phyloP scores from a whole-genome alignment of 2,329 filamentous ascomycete species.

The Arthrocladium fulminans region DNA sequence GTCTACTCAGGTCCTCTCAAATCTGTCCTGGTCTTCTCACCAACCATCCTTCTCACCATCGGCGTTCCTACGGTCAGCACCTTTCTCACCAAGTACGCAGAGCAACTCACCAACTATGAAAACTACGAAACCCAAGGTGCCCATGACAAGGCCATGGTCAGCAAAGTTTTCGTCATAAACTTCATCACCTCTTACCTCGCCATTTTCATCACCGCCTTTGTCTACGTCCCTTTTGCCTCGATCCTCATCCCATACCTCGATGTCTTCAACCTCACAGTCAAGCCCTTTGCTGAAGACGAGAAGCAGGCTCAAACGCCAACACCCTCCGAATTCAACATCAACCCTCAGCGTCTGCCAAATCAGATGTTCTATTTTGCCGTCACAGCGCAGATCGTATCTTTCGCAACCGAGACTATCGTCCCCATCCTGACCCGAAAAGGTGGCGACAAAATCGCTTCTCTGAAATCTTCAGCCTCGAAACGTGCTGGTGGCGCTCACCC shows the following conservation, averaged over 20 bases:
- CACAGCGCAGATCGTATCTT: slow-evolving; percentile 82
- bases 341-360: slow-evolving; percentile 71
- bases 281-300: slow-evolving; percentile 65
- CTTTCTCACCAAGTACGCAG: slow-evolving; percentile 67
- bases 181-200: slow-evolving; percentile 94
- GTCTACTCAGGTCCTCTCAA: slow-evolving; percentile 87
- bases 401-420: slow-evolving; percentile 73
- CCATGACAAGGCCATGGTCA: slow-evolving; percentile 73
- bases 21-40: slow-evolving; percentile 74
- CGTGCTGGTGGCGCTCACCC: slow-evolving; percentile 47
- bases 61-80: slow-evolving; percentile 69
- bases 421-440: slow-evolving; percentile 75
- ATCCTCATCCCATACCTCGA: slow-evolving; percentile 78
- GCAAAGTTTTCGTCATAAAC: slow-evolving; percentile 92
- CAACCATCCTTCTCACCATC: slow-evolving; percentile 76
- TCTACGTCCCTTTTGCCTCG: slow-evolving; percentile 86
- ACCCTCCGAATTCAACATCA: slow-evolving; percentile 64
- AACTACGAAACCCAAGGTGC: slow-evolving; percentile 86
- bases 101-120: slow-evolving; percentile 68
- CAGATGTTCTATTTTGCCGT: slow-evolving; percentile 96
- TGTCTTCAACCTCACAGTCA: slow-evolving; percentile 65
- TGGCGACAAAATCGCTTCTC: slow-evolving; percentile 68
- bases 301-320: slow-evolving; percentile 53
- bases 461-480: slow-evolving; percentile 52
- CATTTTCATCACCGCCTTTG: slow-evolving; percentile 84